Base-by-base conservation (phyloP, 1,284 basidiomycete species). In the Irpex sp. region DNA sequence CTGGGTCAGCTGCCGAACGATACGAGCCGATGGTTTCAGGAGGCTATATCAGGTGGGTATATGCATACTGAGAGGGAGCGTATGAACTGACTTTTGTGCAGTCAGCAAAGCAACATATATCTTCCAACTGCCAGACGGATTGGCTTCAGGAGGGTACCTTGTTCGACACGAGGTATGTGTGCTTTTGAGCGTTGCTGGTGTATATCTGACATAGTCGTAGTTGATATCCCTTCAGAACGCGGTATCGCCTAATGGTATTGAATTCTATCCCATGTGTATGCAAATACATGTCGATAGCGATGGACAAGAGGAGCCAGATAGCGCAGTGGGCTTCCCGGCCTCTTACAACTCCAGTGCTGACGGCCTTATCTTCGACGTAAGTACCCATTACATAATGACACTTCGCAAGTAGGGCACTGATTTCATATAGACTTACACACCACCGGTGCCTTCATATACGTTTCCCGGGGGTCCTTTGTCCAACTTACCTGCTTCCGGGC, bases 401-500 rank as follows among this genome's bases (percentile, higher is more conserved):
- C 2, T 15, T 31, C 13, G 52, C 9, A 21, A 19, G 11, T 38
- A 26, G 26, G 17, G 19, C 13, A 57, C 19, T 26, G 26, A 34
- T 57, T 15, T 7, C 13, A 8, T n/a, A 15, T 57, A 57, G 55
- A 34, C 55, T 8, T 57, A 36, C 31, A 57, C 55, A 7, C 26
- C 55, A 21, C 36, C 55, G 9, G 36, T 34, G 17, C 31, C 55
- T 34, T 21, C 55, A 21, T 57, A 57, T 34, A 7, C 26, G 17
- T 57, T 57, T 17, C 55, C 55, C 7, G 55, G 55, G 9, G 55
- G 55, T 57, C 55, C 55, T 57, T 15, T 57, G 26, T 34, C 55
- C 55, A 38, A 57, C 15, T 9, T 57, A 8, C 15, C 8, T 21
- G 26, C 49, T 8, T 51, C 49, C 8, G 49, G 49, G 19, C 49